A percentile compares a stretch with the other conserved stretches of the same genome.
phyloP scores from a whole-genome alignment of 805 yeast genomes.

The Wickerhamomyces bisporus region DNA sequence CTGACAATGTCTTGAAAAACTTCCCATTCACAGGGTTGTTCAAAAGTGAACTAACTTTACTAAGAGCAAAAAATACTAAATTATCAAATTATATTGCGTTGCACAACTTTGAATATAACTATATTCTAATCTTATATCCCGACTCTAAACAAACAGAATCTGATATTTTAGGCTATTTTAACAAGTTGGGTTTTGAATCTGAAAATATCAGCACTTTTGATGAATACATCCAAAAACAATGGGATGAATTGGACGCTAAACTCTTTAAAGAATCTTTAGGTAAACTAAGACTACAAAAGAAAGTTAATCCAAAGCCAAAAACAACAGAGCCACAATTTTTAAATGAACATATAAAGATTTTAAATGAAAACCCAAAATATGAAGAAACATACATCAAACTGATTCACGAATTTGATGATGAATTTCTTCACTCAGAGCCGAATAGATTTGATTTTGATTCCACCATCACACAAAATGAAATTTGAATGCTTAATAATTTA shows the following conservation, averaged over 20 bases:
- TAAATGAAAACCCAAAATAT: slow-evolving; percentile 14
- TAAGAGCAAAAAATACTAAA: slow-evolving; percentile 9
- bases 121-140: slow-evolving; percentile 16
- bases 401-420: slow-evolving; percentile 18
- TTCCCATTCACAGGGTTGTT: slow-evolving; percentile 21
- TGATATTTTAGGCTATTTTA: slow-evolving; percentile 6
- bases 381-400: slow-evolving; percentile 9
- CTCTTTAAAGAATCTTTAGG: slow-evolving; percentile 19
- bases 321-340: slow-evolving; percentile 12
- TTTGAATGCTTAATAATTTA: background rate
- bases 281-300: slow-evolving; percentile 17
- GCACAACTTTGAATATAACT: slow-evolving; percentile 20
- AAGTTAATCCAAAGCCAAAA: slow-evolving; percentile 14
- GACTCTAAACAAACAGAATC: slow-evolving; percentile 5
- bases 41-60: slow-evolving; percentile 11
- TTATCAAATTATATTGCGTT: slow-evolving; percentile 11
- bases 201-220: slow-evolving; percentile 4
- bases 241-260: slow-evolving; percentile 18
- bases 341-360: slow-evolving; percentile 13
- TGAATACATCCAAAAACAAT: slow-evolving; percentile 9
- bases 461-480: slow-evolving; percentile 11
- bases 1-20: slow-evolving; percentile 9
- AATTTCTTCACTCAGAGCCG: slow-evolving; percentile 16
- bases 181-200: slow-evolving; percentile 6
- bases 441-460: slow-evolving; percentile 9